Conservation (phyloP, 306 rosid species). For the Acacia acuminata region DNA sequence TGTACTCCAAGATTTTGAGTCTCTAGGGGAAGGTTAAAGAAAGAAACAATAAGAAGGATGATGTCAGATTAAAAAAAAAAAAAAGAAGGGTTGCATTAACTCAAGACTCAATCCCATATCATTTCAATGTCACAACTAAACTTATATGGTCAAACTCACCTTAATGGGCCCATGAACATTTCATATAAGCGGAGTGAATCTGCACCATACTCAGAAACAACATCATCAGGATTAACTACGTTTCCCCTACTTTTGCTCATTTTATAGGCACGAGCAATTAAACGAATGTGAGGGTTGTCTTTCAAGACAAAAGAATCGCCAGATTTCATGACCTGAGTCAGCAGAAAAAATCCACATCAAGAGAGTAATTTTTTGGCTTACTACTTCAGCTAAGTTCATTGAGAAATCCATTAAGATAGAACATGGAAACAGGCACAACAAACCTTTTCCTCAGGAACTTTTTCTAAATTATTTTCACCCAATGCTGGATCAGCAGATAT, state of each 20-base stretch:
- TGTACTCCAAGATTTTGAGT: slow-evolving; percentile 90
- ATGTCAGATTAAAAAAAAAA: slow-evolving; percentile 26
- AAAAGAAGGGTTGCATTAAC: neutral
- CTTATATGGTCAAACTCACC: slow-evolving; percentile 50
- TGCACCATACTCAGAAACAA: slow-evolving; percentile 92
- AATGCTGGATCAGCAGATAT: slow-evolving; percentile 61
- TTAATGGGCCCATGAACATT: slow-evolving; percentile 99
- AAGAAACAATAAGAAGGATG: slow-evolving; percentile 22
- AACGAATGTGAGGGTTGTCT: slow-evolving; percentile 70
- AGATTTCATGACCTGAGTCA: slow-evolving; percentile 68
- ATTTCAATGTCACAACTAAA: slow-evolving; percentile 24
- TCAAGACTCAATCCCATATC: slow-evolving; percentile 11
- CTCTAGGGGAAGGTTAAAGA: slow-evolving; percentile 50
- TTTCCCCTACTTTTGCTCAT: slow-evolving; percentile 99
- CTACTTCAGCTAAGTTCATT: slow-evolving; percentile 8
- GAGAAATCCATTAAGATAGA: slow-evolving; percentile 24
- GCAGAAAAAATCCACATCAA: slow-evolving; percentile 30
- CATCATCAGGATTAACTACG: slow-evolving; percentile 93
- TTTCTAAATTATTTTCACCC: slow-evolving; percentile 60
- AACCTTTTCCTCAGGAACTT: slow-evolving; percentile 78
- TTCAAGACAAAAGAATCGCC: slow-evolving; percentile 86
- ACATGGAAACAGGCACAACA: slow-evolving; percentile 20
- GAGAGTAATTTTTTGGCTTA: slow-evolving; percentile 19
- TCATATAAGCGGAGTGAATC: slow-evolving; percentile 97
- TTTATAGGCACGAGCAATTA: slow-evolving; percentile 86